A percentile compares a stretch with the other conserved stretches of the same genome.
Evolutionary conservation across 1,139 yeast species (phyloP).

Genomic region (Schwanniomyces etchellsii): DNA sequence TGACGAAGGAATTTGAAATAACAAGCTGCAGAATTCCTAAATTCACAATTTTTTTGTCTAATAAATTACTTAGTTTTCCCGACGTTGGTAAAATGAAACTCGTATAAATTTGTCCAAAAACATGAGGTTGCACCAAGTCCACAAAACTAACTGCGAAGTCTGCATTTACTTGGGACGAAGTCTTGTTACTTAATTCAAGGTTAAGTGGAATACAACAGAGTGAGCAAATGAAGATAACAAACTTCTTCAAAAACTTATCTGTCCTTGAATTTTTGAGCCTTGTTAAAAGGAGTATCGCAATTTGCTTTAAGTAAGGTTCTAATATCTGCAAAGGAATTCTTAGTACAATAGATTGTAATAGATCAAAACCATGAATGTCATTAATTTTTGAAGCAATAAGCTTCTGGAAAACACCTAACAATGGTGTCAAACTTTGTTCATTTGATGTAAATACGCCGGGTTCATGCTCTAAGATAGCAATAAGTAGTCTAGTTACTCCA

Average conservation of each 20-base stretch:
- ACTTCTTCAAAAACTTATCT: slow-evolving; percentile 70
- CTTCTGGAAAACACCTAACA: slow-evolving; percentile 95
- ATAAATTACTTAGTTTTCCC: slow-evolving; percentile 56
- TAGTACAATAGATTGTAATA: slow-evolving; percentile 64
- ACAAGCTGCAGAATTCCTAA: slow-evolving; percentile 66
- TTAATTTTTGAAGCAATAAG: slow-evolving; percentile 78
- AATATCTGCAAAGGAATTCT: slow-evolving; percentile 48
- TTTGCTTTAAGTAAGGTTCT: slow-evolving; percentile 58
- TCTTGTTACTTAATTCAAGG: slow-evolving; percentile 13
- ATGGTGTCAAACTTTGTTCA: slow-evolving; percentile 56
- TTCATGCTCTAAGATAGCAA: slow-evolving; percentile 65
- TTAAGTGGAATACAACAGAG: slow-evolving; percentile 35
- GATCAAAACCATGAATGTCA: slow-evolving; percentile 79
- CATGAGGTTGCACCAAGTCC: slow-evolving; percentile 58
- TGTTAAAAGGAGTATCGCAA: slow-evolving; percentile 71
- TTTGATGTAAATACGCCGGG: slow-evolving; percentile 41
- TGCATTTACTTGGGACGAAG: slow-evolving; percentile 27
- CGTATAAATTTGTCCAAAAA: slow-evolving; percentile 59
- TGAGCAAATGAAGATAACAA: slow-evolving; percentile 62
- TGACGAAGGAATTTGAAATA: slow-evolving; percentile 14
- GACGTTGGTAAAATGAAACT: slow-evolving; percentile 67
- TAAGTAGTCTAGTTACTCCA: slow-evolving; percentile 76
- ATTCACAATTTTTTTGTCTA: slow-evolving; percentile 71
- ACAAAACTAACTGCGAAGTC: slow-evolving; percentile 51
- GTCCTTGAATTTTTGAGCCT: slow-evolving; percentile 79